Percentiles rank a stretch among this genome's conserved stretches.
Evolutionary conservation across 78 protist genomes (phyloP).

Genomic region (slime mould (Dictyostelium discoideum)): dicty_2.7 NC_007090.3:1585501-1586000

Average conservation of each 20-base stretch:
- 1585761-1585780: constrained; percentile 79
- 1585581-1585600: constrained; percentile 15
- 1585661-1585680: constrained; percentile 76
- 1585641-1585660: constrained; percentile 29
- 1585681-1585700: constrained; percentile 60
- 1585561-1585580: constrained; percentile 65
- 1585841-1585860: constrained; percentile 34
- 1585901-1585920: too few relatives aligned
- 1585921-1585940: too few relatives aligned
- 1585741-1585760: constrained; percentile 46
- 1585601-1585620: constrained; percentile 35
- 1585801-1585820: constrained; percentile 62
- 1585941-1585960: too few relatives aligned
- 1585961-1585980: too few relatives aligned
- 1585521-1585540: constrained; percentile 61
- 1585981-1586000: too few relatives aligned
- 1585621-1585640: not conserved
- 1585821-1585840: constrained; percentile 72
- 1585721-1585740: constrained; percentile 53
- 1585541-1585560: constrained; percentile 24
- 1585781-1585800: constrained; percentile 60
- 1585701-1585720: constrained; percentile 55
- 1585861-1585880: not conserved
- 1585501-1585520: constrained; percentile 5
- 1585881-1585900: not conserved